Conservation (phyloP, 2,329 filamentous ascomycete genomes). For the Pestalotiopsis sp. region DNA sequence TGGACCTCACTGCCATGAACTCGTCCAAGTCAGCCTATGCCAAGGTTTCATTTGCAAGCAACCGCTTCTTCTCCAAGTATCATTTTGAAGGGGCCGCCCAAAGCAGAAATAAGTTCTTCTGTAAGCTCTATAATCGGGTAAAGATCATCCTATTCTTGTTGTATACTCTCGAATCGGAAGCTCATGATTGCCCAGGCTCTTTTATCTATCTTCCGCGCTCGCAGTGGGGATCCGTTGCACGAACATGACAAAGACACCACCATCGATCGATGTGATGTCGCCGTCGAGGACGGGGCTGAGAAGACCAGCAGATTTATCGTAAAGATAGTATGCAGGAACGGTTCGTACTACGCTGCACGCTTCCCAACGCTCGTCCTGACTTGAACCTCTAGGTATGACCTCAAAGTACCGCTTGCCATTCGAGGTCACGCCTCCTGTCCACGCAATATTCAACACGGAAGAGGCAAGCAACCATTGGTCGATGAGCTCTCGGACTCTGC, state of each 20-base stretch:
- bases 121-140: constrained; percentile 74
- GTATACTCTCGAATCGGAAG: constrained; percentile 3
- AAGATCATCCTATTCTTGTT: constrained; percentile 1
- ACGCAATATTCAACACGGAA: constrained; percentile 73
- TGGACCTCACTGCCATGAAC: constrained; percentile 76
- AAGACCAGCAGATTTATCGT: constrained; percentile 75
- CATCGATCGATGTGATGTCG: constrained; percentile 76
- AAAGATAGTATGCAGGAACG: constrained; percentile 75
- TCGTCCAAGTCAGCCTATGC: constrained; percentile 81
- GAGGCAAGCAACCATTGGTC: constrained; percentile 72
- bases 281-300: constrained; percentile 71
- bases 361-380: neutral
- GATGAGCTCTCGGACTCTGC: constrained; percentile 71
- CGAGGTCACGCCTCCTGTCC: constrained; percentile 73
- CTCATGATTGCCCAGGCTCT: constrained; percentile 51
- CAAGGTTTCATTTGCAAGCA: constrained; percentile 68
- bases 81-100: constrained; percentile 60
- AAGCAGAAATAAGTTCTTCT: constrained; percentile 67
- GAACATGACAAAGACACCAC: constrained; percentile 68
- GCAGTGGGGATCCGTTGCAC: constrained; percentile 60
- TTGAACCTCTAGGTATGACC: constrained; percentile 59
- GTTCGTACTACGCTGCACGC: constrained; percentile 36
- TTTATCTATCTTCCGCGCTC: constrained; percentile 74
- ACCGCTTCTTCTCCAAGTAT: constrained; percentile 74
- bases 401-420: constrained; percentile 79